These are phyloP conservation scores for Calonectria pseudoreteaudii DNA, from an alignment of 2,329 filamentous ascomycete species.

Conservation along the genomic window DNA sequence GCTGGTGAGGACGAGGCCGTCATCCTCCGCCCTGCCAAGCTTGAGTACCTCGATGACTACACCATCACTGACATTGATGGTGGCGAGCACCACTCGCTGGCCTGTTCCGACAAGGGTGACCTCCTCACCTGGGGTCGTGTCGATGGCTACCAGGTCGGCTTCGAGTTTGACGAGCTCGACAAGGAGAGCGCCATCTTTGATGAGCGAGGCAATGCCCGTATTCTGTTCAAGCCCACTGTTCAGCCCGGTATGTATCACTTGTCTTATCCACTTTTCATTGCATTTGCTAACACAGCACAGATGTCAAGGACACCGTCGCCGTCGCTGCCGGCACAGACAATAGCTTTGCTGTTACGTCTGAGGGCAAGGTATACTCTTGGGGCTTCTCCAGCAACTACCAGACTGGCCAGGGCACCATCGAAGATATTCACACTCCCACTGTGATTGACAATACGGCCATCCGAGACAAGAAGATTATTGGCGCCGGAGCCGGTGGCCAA, in stretches of 20 bases:
- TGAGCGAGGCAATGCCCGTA: conserved; percentile 71
- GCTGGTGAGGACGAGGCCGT: conserved; percentile 68
- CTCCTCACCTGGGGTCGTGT: conserved; percentile 72
- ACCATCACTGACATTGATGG: conserved; percentile 77
- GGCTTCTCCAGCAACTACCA: conserved; percentile 86
- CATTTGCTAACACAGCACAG: conserved; percentile 37
- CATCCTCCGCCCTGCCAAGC: conserved; percentile 76
- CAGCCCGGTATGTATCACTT: conserved; percentile 56
- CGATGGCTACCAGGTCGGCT: conserved; percentile 65
- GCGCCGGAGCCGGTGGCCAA: conserved; percentile 89
- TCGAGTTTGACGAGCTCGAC: conserved; percentile 63
- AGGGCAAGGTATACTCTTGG: conserved; percentile 82
- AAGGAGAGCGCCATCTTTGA: conserved; percentile 71
- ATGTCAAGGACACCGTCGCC: conserved; percentile 62
- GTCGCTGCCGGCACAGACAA: conserved; percentile 79
- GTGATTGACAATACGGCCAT: conserved; percentile 88
- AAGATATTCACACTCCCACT: conserved; percentile 83
- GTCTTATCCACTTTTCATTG: neutral
- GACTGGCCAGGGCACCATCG: conserved; percentile 81
- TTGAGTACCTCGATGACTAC: conserved; percentile 72
- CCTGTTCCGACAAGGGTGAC: conserved; percentile 67
- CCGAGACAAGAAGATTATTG: conserved; percentile 78
- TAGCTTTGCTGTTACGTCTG: conserved; percentile 76
- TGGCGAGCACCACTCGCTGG: conserved; percentile 79
- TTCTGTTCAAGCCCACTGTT: conserved; percentile 62